Conservation (phyloP, 2,329 filamentous ascomycete genomes). For the Thielaviopsis populi region DNA sequence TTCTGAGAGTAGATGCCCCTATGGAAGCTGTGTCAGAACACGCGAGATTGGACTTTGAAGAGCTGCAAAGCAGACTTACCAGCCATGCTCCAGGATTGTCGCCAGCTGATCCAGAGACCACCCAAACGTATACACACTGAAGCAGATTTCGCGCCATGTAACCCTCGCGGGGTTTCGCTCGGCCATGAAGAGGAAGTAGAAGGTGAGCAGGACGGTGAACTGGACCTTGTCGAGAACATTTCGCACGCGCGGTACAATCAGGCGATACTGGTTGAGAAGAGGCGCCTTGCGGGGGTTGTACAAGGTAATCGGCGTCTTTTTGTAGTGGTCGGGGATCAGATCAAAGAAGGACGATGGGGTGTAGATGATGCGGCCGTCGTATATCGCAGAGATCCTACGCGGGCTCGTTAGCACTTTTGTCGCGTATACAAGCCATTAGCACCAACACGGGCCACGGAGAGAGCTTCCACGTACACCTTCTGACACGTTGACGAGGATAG, state of each 20-base stretch:
- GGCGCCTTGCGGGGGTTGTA: conserved; percentile 66
- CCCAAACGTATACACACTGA: conserved; percentile 59
- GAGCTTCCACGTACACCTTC: conserved; percentile 39
- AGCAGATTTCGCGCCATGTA: conserved; percentile 46
- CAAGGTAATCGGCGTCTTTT: conserved; percentile 64
- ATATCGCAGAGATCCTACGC: conserved; percentile 55
- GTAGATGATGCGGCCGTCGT: conserved; percentile 65
- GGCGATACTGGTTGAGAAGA: conserved; percentile 67
- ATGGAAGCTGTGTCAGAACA: background rate
- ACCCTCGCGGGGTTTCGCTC: conserved; percentile 44
- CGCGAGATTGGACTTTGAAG: background rate
- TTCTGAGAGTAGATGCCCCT: conserved; percentile 78
- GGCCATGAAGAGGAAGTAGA: conserved; percentile 62
- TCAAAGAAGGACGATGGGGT: conserved; percentile 70
- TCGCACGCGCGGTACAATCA: conserved; percentile 66
- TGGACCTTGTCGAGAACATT: conserved; percentile 62
- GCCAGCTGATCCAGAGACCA: conserved; percentile 69
- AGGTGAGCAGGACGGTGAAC: conserved; percentile 50
- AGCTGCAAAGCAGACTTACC: conserved; percentile 26
- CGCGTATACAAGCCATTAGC: background rate
- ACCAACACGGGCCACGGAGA: background rate
- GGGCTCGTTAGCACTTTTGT: background rate
- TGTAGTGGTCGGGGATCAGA: conserved; percentile 74
- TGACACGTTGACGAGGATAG: conserved; percentile 64
- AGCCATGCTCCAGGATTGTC: conserved; percentile 59